Conservation (phyloP, 192 early-diverging fungal genomes). For the Backusella psychrophila region DNA sequence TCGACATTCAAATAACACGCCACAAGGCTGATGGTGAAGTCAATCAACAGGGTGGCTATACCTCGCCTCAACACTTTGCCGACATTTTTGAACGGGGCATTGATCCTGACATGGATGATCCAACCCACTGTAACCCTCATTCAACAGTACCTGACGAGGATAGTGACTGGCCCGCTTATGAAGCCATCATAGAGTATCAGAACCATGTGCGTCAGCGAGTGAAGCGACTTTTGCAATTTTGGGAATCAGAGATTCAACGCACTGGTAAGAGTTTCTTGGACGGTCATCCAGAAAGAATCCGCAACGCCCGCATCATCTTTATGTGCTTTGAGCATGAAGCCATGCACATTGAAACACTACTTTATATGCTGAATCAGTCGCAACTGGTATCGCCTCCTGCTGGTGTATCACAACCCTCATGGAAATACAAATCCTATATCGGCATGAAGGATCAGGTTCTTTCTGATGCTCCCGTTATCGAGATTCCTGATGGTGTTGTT, state of each 20-base stretch:
- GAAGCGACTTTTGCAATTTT: conserved; percentile 37
- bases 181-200: conserved; percentile 65
- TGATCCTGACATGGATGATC: conserved; percentile 83
- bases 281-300: conserved; percentile 19
- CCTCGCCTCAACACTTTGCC: conserved; percentile 61
- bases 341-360: conserved; percentile 89
- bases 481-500: conserved; percentile 12
- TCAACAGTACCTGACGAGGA: conserved; percentile 54
- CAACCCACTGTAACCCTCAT: conserved; percentile 72
- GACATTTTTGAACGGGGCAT: conserved; percentile 94
- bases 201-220: conserved; percentile 61
- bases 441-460: not conserved
- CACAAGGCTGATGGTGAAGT: conserved; percentile 22
- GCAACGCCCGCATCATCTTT: conserved; percentile 63
- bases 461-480: not conserved
- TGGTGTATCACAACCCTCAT: conserved; percentile 37
- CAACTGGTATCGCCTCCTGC: conserved; percentile 47
- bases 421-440: not conserved
- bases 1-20: conserved; percentile 60
- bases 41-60: conserved; percentile 16
- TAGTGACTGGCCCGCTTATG: conserved; percentile 69
- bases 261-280: conserved; percentile 10
- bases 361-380: conserved; percentile 86
- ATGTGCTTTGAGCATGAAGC: conserved; percentile 95
- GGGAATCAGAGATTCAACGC: conserved; percentile 8